A percentile compares a stretch with the other conserved stretches of the same genome.
phyloP scores from a whole-genome alignment of 192 early-diverging fungal genomes.

The Backusella westeae region DNA sequence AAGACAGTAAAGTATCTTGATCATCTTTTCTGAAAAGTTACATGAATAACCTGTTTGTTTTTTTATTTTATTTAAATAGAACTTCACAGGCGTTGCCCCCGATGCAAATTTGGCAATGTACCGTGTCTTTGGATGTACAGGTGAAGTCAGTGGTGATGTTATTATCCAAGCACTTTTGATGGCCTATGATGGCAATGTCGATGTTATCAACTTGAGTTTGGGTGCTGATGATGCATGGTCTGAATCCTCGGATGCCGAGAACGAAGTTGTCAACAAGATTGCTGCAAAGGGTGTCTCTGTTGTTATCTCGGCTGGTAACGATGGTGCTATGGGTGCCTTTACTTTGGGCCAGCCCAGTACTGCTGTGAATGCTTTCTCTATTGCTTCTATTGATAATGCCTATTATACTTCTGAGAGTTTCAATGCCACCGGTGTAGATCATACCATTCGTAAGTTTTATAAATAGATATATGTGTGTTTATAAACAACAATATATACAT shows the following conservation, averaged over 20 bases:
- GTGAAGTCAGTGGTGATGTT: conserved; percentile 61
- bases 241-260: conserved; percentile 47
- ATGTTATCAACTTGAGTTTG: conserved; percentile 83
- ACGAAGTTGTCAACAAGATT: conserved; percentile 55
- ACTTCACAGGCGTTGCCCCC: conserved; percentile 64
- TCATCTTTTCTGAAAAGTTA: not conserved
- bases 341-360: conserved; percentile 58
- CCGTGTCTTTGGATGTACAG: conserved; percentile 81
- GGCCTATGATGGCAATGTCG: conserved; percentile 59
- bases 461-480: not conserved
- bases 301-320: conserved; percentile 64
- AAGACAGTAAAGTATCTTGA: conserved; percentile 21
- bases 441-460: not conserved
- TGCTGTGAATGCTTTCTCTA: conserved; percentile 51
- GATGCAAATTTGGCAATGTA: conserved; percentile 72
- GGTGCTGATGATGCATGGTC: conserved; percentile 64
- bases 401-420: conserved; percentile 28
- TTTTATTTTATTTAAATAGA: conserved; percentile 8
- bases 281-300: conserved; percentile 35
- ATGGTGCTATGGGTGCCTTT: conserved; percentile 59
- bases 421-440: not conserved
- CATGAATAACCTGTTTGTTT: not conserved
- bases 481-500: not conserved
- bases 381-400: conserved; percentile 54
- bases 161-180: conserved; percentile 73